Evolutionary conservation across 441 rosid genomes (phyloP), one percentile per base, ranked within the genome.

Genomic region (Populus hybrid): DNA sequence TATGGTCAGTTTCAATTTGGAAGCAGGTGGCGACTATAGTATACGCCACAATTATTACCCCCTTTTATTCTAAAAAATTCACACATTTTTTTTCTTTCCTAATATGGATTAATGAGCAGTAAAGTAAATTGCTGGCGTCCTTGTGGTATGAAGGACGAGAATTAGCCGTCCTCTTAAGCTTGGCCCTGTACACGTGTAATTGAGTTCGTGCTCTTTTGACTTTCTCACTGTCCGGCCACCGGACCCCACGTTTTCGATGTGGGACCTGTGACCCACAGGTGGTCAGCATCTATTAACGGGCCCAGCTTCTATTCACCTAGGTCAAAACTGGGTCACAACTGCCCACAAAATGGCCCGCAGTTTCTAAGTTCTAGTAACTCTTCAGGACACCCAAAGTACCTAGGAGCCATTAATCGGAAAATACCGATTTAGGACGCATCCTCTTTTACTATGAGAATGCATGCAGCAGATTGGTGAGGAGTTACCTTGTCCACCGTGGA

Each of bases 401-500:
- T 11, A 46, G 10, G 3, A 2, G 9, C 36, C 8, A 35, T 23
- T 57, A 57, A 32, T 67, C 35, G 38, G 54, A 36, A 72, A 21
- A 68, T 32, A 6, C 10, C 42, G 74, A 68, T 38, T 36, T 7
- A 46, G 74, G 67, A 24, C 69, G 70, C 24, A 59, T 23, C 5
- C 36, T 34, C 3, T 23, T 12, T 75, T 42, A 11, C 23, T 67
- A 6, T 67, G 72, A 66, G 42, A 75, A 16, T 8, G 66, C 28
- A 72, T 20, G 76, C 76, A 78, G 28, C 26, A 66, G 67, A 72
- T 46, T 34, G 4, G 34, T 5, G 30, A 64, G 24, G 63, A 76
- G 78, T 89, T 89, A 95, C 98, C 98, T 81, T 71, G 40, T 92
- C 88, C 28, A 93, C 89, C 14, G 82, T 69, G 10, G 92, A 86